phyloP scores from a whole-genome alignment of 257 asterid genomes.

The Solanum sejunctum region DNA sequence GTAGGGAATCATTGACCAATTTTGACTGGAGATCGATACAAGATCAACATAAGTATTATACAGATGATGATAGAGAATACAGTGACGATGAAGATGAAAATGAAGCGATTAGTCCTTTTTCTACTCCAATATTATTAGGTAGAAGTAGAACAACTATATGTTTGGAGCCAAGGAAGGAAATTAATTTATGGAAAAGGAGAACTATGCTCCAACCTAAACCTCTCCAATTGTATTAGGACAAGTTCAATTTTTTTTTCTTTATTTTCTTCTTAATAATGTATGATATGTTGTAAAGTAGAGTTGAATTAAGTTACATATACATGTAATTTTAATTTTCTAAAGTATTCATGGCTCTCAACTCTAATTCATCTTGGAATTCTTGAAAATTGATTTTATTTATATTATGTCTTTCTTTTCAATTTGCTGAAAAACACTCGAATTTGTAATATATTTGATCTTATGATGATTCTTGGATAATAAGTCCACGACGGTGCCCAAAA shows the following conservation, averaged over 20 bases:
- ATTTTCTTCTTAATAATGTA: not conserved
- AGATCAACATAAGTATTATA: conserved; percentile 7
- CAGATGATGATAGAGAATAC: conserved; percentile 36
- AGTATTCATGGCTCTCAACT: not conserved
- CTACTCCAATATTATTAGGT: conserved; percentile 31
- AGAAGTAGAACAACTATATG: not conserved
- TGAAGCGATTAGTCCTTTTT: conserved; percentile 20
- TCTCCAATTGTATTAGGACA: conserved; percentile 19
- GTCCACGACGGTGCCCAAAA: not conserved
- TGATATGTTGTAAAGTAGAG: not conserved
- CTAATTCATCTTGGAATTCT: fast-evolving
- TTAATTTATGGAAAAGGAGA: conserved; percentile 84
- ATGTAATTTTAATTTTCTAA: not conserved
- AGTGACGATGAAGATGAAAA: conserved; percentile 13
- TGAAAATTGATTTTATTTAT: not conserved
- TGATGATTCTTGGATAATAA: not conserved
- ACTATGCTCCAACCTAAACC: conserved; percentile 65
- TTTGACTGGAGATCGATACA: conserved; percentile 52
- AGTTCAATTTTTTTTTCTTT: not conserved
- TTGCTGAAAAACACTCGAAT: not conserved
- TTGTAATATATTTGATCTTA: not conserved
- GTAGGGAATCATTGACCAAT: conserved; percentile 41
- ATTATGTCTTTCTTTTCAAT: not conserved
- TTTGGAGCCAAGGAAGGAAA: conserved; percentile 73
- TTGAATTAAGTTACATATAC: not conserved